Base-by-base conservation (phyloP, 179 eudicot species). In the Silene noctiflora region DNA sequence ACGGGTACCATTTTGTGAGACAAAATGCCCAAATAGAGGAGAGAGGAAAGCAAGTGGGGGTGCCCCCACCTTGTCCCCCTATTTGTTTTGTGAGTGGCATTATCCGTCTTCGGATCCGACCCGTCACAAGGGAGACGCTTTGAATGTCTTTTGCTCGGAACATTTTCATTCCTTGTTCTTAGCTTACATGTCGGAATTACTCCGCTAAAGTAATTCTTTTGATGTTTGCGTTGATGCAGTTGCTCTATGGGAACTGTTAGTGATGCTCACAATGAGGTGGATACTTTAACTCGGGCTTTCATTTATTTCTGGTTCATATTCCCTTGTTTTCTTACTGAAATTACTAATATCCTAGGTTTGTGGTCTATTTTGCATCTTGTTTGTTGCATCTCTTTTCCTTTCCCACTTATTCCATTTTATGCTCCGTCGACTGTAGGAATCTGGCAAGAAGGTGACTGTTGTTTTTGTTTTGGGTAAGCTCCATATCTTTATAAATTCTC, bases 381-480 rank as follows among this genome's bases (percentile, higher is more conserved):
- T 61, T 20, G 53, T 12, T 56, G 42, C 17, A 24, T n/a, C n/a
- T 1, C 5, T 44, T 39, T 44, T 3, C 11, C 6, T 39, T 11
- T 44, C 42, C 67, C 19, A 56, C 73, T 65, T 46, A 46, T 77
- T 59, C 48, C 48, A 58, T 48, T 29, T 63, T n/a, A 61, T 73
- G 25, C 35, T 69, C 17, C 44, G n/a, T 21, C 24, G 17, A 77
- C 51, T 82, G 82, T 85, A 93, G 98, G 92, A 83, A 74, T 77
- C 80, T 66, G 83, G 80, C 70, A 86, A 83, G 87, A 88, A 87
- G 82, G 85, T 90, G 76, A 87, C 74, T 75, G 87, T 93, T 77
- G 77, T 93, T 61, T 93, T 91, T 82, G 98, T 93, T 60, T 83
- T 93, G 79, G 98, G 98, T 93, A 86, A 86, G 88, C 82, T 69